Evolutionary conservation across 495 filamentous ascomycete species (phyloP), one percentile per base, ranked within the genome.

Genomic region (Talaromyces proteolyticus): DNA sequence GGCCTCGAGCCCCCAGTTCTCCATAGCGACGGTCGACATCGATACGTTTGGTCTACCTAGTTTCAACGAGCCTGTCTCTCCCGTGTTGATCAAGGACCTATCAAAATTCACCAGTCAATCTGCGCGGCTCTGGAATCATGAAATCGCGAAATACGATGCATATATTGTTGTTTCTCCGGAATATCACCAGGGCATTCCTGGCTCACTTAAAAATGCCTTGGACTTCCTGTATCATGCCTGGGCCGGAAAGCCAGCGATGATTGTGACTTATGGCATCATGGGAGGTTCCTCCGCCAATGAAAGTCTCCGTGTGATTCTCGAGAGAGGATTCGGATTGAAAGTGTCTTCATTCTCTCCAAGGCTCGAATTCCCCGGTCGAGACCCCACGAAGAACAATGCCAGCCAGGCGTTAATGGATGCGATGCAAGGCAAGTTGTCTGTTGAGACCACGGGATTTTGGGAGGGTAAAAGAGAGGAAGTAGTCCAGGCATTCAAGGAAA

Each of bases 241-340:
- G 42, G 8, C 14, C 21, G 42, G 42, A 44, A 44, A 44, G 42
- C 21, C 42, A 44, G 42, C 42, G 1, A 44, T 44, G 42, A 26
- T 44, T 44, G 42, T 44, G 42, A 44, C 42, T 12, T 44, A 44
- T 44, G 42, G 42, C 42, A 44, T 24, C 42, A 44, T 44, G 42
- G 42, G 42, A 11, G 42, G 42, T 16, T 11, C 42, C 21, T 44
- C 42, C 21, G 42, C 42, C 42, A 44, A 23, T 24, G 42, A 44
- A 1, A 23, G 42, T 14, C 42, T 44, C 12, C 21, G 42, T 44
- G 42, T 44, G 14, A 24, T 44, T 44, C 42, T 44, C 21, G 42
- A 44, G 10, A 44, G n/a, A 14, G 42, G 42, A 24, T 44, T 44
- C 21, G 25, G 17, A 16, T 23, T 44, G 42, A 24, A 44, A 44